Evolutionary conservation across 2,329 filamentous ascomycete genomes (phyloP), one percentile per base, ranked within the genome.

Genomic region (Xylaria sp.): DNA sequence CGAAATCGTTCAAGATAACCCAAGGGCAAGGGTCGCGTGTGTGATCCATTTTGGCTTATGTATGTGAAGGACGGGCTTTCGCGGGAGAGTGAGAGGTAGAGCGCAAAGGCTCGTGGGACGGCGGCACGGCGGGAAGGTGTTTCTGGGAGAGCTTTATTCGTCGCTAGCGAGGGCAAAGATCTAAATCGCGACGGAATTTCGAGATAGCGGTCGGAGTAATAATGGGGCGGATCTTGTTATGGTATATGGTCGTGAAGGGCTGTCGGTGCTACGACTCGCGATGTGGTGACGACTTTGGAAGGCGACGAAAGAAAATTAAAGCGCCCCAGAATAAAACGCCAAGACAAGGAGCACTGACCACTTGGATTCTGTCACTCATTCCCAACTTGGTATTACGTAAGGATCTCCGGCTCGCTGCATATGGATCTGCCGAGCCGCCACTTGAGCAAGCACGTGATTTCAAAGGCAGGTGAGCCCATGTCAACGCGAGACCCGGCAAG

Each of bases 1-100:
- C 94, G 74, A 97, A 97, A 79, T 99, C 94, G 78, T 92, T 96
- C 68, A 97, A 83, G 66, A 94, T 90, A 72, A 97, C 92, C 88
- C 89, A 97, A 59, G 94, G 94, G 78, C 94, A 97, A 64, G 94
- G 94, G 78, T 97, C 94, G 79, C 94, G 85, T 65, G 90, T 89
- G 82, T 97, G 94, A 86, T 99, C 93, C 89, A 96, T 94, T 58
- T 61, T 60, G 60, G 51, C 42, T 19, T 50, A 54, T 13, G 7
- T 58, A 23, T 50, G 52, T 55, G 54, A 55, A 50, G 19, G 23
- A 30, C 52, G 54, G 60, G 44, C 48, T 19, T 18, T 52, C n/a
- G 53, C 59, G 35, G 55, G 37, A 13, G 3, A 52, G 42, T 13
- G 49, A 47, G 30, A 10, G n/a, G 18, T 35, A 46, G 18, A 11